phyloP scores from a whole-genome alignment of 83 land plant species.

The Picea mariana region DNA sequence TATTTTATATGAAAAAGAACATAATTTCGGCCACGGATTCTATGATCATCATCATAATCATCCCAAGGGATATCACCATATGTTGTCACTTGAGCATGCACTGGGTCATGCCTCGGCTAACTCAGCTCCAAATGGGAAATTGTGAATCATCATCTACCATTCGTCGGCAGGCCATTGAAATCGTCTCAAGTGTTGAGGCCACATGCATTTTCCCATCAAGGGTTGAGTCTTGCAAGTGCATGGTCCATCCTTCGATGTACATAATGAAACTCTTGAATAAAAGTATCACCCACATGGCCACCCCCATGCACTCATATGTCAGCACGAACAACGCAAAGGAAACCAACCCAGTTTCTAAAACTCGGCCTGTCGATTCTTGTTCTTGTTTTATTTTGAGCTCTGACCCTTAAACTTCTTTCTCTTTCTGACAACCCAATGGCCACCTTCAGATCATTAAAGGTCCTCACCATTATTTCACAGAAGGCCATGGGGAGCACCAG shows the following conservation, averaged over 20 bases:
- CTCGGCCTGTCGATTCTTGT: conserved; percentile 20
- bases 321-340: conserved; percentile 42
- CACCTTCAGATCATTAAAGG: conserved; percentile 45
- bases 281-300: no score
- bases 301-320: no score
- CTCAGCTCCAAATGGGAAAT: background rate
- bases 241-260: conserved; percentile 10
- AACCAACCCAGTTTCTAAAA: conserved; percentile 74
- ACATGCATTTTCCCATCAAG: no score
- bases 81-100: conserved; percentile 20
- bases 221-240: background rate
- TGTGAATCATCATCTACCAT: background rate
- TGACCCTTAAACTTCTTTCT: no score
- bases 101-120: no score
- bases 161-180: background rate
- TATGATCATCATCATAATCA: conserved; percentile 66
- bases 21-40: conserved; percentile 58
- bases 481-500: conserved; percentile 19
- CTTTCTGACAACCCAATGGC: background rate
- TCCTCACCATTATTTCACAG: conserved; percentile 34
- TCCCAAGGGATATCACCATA: conserved; percentile 65
- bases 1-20: no score
- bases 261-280: background rate
- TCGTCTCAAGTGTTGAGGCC: background rate
- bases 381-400: no score